Conservation (phyloP, 352 stramenopile species). For the Pythium myriotylum region DNA sequence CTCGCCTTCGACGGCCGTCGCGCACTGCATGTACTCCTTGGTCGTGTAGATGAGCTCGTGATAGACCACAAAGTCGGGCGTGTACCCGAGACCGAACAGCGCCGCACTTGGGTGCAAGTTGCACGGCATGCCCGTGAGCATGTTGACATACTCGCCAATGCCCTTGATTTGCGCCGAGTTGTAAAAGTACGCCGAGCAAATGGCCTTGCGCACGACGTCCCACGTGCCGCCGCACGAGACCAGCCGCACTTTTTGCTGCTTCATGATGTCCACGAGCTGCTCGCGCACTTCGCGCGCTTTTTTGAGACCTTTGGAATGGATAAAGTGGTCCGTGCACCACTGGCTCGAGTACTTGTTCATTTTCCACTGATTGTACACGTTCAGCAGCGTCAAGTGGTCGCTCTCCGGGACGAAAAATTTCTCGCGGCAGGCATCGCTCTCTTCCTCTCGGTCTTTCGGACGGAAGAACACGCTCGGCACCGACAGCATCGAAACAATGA, state of each 20-base stretch:
- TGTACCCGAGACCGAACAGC: slow-evolving; percentile 98
- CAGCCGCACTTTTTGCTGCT: slow-evolving; percentile 94
- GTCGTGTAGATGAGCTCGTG: slow-evolving; percentile 99
- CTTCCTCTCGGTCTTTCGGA: slow-evolving; percentile 96
- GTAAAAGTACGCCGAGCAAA: slow-evolving; percentile 99
- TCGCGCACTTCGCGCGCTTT: slow-evolving; percentile 92
- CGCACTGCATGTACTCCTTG: slow-evolving; percentile 98
- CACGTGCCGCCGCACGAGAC: slow-evolving; percentile 91
- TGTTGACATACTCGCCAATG: slow-evolving; percentile 99
- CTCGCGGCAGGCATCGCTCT: slow-evolving; percentile 96
- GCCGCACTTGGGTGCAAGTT: slow-evolving; percentile 96
- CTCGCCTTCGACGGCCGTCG: slow-evolving; percentile 98
- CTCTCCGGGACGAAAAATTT: slow-evolving; percentile 99
- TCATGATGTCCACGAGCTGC: slow-evolving; percentile 99
- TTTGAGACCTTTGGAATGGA: slow-evolving; percentile 95
- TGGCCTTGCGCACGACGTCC: slow-evolving; percentile 98
- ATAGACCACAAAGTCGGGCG: slow-evolving; percentile 99
- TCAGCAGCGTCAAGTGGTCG: slow-evolving; percentile 97
- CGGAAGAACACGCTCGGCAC: slow-evolving; percentile 97
- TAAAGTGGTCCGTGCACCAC: slow-evolving; percentile 97
- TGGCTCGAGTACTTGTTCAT: slow-evolving; percentile 94
- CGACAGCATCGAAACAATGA: slow-evolving; percentile 97
- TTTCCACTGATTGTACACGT: slow-evolving; percentile 96
- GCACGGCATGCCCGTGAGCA: slow-evolving; percentile 98
- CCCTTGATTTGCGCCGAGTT: slow-evolving; percentile 99